Evolutionary conservation across 805 yeast species (phyloP).

Genomic region (Debaryomyces castellii): DNA sequence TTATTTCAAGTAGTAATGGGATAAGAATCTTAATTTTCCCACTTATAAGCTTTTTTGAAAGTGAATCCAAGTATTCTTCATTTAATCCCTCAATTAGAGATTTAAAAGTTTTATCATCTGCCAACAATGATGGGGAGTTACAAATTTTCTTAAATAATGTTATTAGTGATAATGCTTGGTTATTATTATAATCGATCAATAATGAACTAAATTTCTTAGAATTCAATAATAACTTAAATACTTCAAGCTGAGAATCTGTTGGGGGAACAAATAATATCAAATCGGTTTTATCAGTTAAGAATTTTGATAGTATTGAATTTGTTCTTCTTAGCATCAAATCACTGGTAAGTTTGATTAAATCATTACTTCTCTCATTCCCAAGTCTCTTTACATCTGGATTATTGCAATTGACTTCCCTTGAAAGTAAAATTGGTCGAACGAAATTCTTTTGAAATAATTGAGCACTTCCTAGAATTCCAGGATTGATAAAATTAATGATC

Average conservation of each 20-base stretch:
- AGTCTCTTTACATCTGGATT: conserved; percentile 45
- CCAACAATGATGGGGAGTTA: conserved; percentile 70
- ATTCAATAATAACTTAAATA: conserved; percentile 52
- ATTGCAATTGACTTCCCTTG: conserved; percentile 63
- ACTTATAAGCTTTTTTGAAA: conserved; percentile 21
- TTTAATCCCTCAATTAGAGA: conserved; percentile 7
- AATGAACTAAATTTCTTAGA: conserved; percentile 34
- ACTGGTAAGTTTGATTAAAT: conserved; percentile 62
- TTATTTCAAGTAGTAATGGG: conserved; percentile 53
- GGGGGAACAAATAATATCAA: conserved; percentile 78
- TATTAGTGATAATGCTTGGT: conserved; percentile 64
- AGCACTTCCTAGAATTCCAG: conserved; percentile 71
- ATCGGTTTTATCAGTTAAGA: conserved; percentile 75
- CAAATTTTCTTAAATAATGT: conserved; percentile 77
- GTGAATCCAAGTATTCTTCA: conserved; percentile 25
- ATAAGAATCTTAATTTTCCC: conserved; percentile 70
- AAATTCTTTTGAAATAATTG: conserved; percentile 57
- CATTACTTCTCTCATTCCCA: conserved; percentile 65
- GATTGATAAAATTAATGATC: conserved; percentile 79
- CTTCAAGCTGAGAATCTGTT: conserved; percentile 52
- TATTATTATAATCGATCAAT: conserved; percentile 21
- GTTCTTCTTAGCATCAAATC: conserved; percentile 74
- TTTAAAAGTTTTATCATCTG: conserved; percentile 46
- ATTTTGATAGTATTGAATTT: conserved; percentile 51
- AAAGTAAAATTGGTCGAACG: conserved; percentile 67